Evolutionary conservation across 345 rosid species (phyloP).

Genomic region (Corchorus capsularis): DNA sequence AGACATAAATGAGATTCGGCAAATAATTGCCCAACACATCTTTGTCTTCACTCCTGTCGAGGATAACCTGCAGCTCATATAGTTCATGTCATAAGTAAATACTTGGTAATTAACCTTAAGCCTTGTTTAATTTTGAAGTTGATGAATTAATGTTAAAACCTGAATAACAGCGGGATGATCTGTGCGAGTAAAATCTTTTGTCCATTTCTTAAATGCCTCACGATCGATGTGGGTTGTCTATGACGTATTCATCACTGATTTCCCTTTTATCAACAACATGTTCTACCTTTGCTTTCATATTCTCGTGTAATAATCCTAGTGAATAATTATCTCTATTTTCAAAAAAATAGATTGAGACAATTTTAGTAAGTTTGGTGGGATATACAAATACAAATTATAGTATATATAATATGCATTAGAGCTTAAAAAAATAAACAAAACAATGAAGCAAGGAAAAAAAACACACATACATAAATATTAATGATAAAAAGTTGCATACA

Average conservation of each 20-base stretch:
- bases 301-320: no score
- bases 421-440: no score
- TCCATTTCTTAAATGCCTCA: conserved; percentile 37
- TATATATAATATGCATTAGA: no score
- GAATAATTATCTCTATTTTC: no score
- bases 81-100: background rate
- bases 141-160: conserved; percentile 25
- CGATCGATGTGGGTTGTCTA: conserved; percentile 18
- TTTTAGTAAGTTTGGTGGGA: no score
- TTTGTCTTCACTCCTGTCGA: conserved; percentile 23
- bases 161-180: conserved; percentile 58
- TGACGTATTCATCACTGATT: conserved; percentile 32
- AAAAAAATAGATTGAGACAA: no score
- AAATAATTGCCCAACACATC: conserved; percentile 17
- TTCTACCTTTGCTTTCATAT: conserved; percentile 45
- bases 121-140: no score
- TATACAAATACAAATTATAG: no score
- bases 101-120: background rate
- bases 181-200: conserved; percentile 33
- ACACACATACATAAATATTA: no score
- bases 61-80: conserved; percentile 28
- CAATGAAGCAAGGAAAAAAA: no score
- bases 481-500: no score
- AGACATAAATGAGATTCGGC: conserved; percentile 40
- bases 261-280: conserved; percentile 36